Conservation (phyloP, 2,329 filamentous ascomycete species). For the Macrophomina tecta region DNA sequence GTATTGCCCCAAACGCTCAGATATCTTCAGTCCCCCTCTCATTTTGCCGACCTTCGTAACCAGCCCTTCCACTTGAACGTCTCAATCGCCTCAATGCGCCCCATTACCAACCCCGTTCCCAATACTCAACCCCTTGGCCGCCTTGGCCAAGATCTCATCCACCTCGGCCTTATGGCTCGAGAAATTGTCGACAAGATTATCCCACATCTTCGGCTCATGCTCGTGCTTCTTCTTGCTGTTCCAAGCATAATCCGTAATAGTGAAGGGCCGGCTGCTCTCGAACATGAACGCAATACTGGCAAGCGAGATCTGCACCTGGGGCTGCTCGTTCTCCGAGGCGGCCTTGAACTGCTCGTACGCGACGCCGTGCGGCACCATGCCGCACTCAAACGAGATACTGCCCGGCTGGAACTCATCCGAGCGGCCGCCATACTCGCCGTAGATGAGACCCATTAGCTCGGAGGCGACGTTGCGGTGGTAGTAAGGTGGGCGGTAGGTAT, state of each 20-base stretch:
- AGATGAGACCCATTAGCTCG: constrained; percentile 70
- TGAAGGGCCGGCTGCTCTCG: constrained; percentile 54
- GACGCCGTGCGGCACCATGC: constrained; percentile 71
- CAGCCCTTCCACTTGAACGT: neutral
- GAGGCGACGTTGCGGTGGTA: constrained; percentile 71
- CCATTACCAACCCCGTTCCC: neutral
- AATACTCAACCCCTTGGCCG: constrained; percentile 35
- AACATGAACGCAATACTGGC: constrained; percentile 71
- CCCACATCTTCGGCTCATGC: constrained; percentile 57
- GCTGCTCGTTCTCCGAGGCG: constrained; percentile 55
- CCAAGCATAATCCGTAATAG: constrained; percentile 46
- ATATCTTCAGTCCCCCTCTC: no score
- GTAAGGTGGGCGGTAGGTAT: constrained; percentile 67
- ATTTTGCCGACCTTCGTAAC: neutral
- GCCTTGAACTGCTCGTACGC: constrained; percentile 64
- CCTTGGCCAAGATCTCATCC: constrained; percentile 50
- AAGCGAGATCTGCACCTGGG: constrained; percentile 47
- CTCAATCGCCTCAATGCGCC: neutral
- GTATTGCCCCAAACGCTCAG: no score
- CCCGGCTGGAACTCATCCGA: constrained; percentile 64
- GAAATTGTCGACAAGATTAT: constrained; percentile 61
- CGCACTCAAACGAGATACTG: constrained; percentile 70
- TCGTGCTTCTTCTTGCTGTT: constrained; percentile 53
- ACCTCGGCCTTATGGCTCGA: constrained; percentile 54
- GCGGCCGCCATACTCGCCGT: constrained; percentile 60